Evolutionary conservation across 345 rosid genomes (phyloP), one percentile per base, ranked within the genome.

Genomic region (Rhodomyrtus tomentosa): DNA sequence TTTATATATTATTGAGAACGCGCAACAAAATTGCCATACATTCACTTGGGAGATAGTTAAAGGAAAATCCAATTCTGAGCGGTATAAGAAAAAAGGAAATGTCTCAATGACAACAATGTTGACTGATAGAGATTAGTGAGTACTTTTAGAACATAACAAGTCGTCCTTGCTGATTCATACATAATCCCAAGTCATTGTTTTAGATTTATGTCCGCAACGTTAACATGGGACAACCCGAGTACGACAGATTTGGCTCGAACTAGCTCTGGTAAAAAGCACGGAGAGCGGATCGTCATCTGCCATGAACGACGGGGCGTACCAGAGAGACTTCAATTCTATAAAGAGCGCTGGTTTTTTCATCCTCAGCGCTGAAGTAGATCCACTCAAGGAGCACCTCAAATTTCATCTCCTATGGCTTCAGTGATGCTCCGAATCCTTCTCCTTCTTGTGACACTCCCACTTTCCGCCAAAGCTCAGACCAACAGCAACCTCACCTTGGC

Each of bases 401-500:
- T 16, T 40, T 22, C 55, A 25, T 73, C 27, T 18, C 16, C 11
- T 14, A 85, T 87, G 89, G 85, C 82, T 80, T 22, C 85, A 18
- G n/a, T 22, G 10, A 13, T 58, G 21, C 45, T 18, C 51, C 2
- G 21, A 25, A 22, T 49, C 56, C 68, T 83, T 40, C 52, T 83
- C 12, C 38, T 87, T 32, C 88, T 88, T 4, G 76, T 32, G n/a
- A 21, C 82, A 0, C 59, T 89, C 80, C 87, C 89, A 4, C 38
- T 50, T 74, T 80, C 76, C 5, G n/a, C 49, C 52, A 10, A 16
- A 8, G 87, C 90, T 50, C 93, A 90, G 54, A 42, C 82, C 24
- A 12, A 83, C 82, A 25, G 72, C 6, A 89, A 87, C 73, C 29
- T 82, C 27, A 32, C 87, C 24, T 50, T 80, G 73, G 91, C 89